These are phyloP conservation scores for Neoboletus subvelutipes DNA, from an alignment of 768 basidiomycete species.

Conservation along the genomic window DNA sequence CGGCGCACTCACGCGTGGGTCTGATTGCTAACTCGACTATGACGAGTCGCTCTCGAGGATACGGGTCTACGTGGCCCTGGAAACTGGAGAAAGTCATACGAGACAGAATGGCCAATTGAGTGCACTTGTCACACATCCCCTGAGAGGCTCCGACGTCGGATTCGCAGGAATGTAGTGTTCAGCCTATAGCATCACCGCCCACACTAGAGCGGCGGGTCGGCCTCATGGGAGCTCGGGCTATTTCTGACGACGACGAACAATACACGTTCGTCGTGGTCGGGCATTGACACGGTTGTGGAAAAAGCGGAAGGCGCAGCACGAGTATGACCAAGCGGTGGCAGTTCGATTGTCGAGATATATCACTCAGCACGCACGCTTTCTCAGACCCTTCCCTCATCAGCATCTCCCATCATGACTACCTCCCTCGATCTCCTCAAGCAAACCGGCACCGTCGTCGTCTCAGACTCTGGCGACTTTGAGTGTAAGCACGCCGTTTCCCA, in stretches of 20 bases:
- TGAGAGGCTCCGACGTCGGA: slow-evolving; percentile 8
- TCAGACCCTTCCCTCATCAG: background rate
- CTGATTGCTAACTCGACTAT: background rate
- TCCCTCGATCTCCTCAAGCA: slow-evolving; percentile 84
- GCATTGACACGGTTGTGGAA: slow-evolving; percentile 20
- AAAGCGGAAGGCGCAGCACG: background rate
- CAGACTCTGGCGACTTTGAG: slow-evolving; percentile 96
- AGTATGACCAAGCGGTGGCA: slow-evolving; percentile 23
- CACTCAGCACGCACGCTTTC: slow-evolving; percentile 10
- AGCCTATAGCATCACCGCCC: background rate
- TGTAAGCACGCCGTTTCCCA: slow-evolving; percentile 38
- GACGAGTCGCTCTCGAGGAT: background rate
- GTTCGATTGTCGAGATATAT: slow-evolving; percentile 16
- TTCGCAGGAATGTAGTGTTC: slow-evolving; percentile 10
- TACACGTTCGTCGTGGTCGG: slow-evolving; percentile 5
- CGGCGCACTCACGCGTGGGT: background rate
- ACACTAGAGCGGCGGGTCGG: background rate
- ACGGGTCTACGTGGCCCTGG: background rate
- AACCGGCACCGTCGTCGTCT: slow-evolving; percentile 94
- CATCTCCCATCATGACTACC: slow-evolving; percentile 63
- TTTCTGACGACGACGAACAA: slow-evolving; percentile 3
- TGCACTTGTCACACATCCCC: slow-evolving; percentile 8
- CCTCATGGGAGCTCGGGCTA: slow-evolving; percentile 8
- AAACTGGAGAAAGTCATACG: background rate
- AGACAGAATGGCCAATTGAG: slow-evolving; percentile 1